Evolutionary conservation across 1,284 basidiomycete genomes (phyloP), one percentile per base, ranked within the genome.

Genomic region (Naganishia cerealis): DNA sequence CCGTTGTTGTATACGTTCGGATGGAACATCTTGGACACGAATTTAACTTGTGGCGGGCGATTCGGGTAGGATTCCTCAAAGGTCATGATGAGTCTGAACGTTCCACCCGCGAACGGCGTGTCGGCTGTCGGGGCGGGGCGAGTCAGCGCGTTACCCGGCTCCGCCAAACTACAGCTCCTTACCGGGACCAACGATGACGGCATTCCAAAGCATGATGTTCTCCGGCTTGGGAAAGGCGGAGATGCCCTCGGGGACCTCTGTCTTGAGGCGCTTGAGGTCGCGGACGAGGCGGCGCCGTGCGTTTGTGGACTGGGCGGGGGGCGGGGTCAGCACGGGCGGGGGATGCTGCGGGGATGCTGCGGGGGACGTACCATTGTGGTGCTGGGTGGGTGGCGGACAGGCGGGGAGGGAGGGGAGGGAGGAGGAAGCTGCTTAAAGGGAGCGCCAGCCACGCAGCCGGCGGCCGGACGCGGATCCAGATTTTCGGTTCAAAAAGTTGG

Each of bases 181-280:
- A 92, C 94, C 90, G 80, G 95, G 95, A 0, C 95, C 95, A 78
- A 99, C 98, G 74, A 99, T 99, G 72, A 99, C 95, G 1, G 95
- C 95, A 77, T 99, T 98, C 95, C 95, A 99, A 13, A 98, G 85
- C 92, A 98, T 95, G 80, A 99, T 95, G 79, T 98, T 98, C 80
- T 98, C 95, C 0, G 92, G 89, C 78, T 92, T 94, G 75, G 95
- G 95, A 73, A 92, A 94, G 33, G 95, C 95, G 15, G 92, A 94
- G 74, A 98, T 94, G 12, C 95, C 95, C 68, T 92, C 90, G 0
- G 95, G 95, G 4, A 95, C 94, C 78, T 98, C 95, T 18, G 88
- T 89, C 48, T 92, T 92, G 42, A 99, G 86, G 43, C 93, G 86
- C 83, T 97, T 98, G 82, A 98, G 98, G 82, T 97, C 94, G 69